Evolutionary conservation across 2,329 filamentous ascomycete genomes (phyloP), one percentile per base, ranked within the genome.

Genomic region (Cladorrhinum sp.): DNA sequence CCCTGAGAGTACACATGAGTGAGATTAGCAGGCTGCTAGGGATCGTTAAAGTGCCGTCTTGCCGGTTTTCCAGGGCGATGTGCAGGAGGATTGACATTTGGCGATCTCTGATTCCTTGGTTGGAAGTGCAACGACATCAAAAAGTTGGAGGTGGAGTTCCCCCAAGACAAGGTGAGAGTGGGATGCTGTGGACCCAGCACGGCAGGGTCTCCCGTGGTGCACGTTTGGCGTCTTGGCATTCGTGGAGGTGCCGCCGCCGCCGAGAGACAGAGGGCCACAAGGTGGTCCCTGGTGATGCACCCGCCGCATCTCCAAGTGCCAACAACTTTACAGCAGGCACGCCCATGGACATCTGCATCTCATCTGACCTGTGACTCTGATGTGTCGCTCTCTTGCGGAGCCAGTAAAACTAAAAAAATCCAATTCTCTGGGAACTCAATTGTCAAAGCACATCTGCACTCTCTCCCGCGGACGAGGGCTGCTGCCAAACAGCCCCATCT

Each of bases 401-500:
- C 61, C 65, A 57, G 57, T 61, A 60, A 60, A 51, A 55, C 23
- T 56, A n/a, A 42, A 57, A 24, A 57, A 21, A 30, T 28, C 36
- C 28, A n/a, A 51, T 36, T n/a, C 30, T 10, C 20, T 24, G 23
- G 23, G 36, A 58, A n/a, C 20, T n/a, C 55, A 24, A n/a, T 33
- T 36, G 23, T 57, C 39, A 30, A 49, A 58, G 46, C 48, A 50
- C 63, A 57, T 26, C 50, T 50, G 56, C 59, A 65, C 55, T 56
- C 24, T 56, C 24, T 53, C 72, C 70, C 77, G 81, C 81, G 78
- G 83, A 81, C 76, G 78, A 84, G 87, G 83, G 88, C 87, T 90
- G 87, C 86, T 87, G 84, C 82, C 77, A 76, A 77, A 83, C 89
- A 93, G 91, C 90, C 88, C 86, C 82, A 82, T 76, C 74, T 77